Conservation (phyloP, 192 early-diverging fungal species). For the Coemansia sp. region DNA sequence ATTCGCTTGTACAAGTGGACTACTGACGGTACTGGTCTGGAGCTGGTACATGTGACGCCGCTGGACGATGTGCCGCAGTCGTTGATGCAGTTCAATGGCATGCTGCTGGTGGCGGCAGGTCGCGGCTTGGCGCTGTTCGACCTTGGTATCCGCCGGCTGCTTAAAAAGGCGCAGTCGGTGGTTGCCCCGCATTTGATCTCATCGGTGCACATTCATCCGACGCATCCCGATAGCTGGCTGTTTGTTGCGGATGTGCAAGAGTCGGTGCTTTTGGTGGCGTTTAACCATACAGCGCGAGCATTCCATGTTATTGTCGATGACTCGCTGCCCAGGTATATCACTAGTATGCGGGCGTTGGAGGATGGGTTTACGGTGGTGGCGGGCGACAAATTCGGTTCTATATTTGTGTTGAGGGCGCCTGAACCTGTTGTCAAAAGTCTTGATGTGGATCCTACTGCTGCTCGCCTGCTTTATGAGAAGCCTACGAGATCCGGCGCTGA, state of each 20-base stretch:
- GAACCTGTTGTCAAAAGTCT: conserved; percentile 66
- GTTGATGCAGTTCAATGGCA: conserved; percentile 83
- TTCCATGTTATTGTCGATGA: conserved; percentile 95
- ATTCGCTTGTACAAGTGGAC: conserved; percentile 76
- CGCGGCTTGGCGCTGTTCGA: conserved; percentile 89
- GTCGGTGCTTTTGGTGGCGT: conserved; percentile 78
- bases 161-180: conserved; percentile 81
- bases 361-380: conserved; percentile 93
- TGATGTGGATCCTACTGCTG: conserved; percentile 75
- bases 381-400: conserved; percentile 98
- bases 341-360: conserved; percentile 69
- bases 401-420: conserved; percentile 75
- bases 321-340: conserved; percentile 84
- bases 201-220: conserved; percentile 67
- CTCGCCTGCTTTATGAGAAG: conserved; percentile 78
- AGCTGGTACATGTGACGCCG: conserved; percentile 86
- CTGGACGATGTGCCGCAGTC: conserved; percentile 86
- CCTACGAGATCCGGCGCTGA: conserved; percentile 77
- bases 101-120: conserved; percentile 87
- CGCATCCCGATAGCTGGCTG: conserved; percentile 72
- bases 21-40: conserved; percentile 65
- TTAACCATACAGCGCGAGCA: conserved; percentile 71
- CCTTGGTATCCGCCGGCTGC: conserved; percentile 85
- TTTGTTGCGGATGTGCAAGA: conserved; percentile 88
- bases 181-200: conserved; percentile 69